Evolutionary conservation across 352 stramenopile genomes (phyloP).

Genomic region (Phytophthora pinifolia): DNA sequence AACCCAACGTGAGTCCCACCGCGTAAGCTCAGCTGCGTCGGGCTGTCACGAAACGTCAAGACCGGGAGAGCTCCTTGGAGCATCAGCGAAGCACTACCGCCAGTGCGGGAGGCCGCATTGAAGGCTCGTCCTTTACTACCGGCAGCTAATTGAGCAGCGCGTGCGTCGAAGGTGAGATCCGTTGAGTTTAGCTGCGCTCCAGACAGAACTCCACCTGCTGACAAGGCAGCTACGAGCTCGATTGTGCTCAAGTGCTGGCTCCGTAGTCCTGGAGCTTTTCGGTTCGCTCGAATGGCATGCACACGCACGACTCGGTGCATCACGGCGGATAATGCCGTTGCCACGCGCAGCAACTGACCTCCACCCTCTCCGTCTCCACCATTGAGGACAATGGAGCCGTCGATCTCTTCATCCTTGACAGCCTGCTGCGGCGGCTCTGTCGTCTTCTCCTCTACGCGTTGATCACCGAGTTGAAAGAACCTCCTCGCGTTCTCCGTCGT

Average conservation of each 20-base stretch:
- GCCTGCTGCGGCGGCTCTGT: not conserved
- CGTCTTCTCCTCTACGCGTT: constrained; percentile 10
- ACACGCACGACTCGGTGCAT: constrained; percentile 61
- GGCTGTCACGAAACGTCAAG: constrained; percentile 34
- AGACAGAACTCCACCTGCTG: constrained; percentile 25
- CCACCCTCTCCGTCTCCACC: constrained; percentile 81
- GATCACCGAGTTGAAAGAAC: constrained; percentile 51
- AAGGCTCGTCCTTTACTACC: constrained; percentile 13
- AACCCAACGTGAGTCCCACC: constrained; percentile 68
- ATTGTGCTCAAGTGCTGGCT: constrained; percentile 87
- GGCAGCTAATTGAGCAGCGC: constrained; percentile 7
- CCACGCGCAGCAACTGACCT: constrained; percentile 88
- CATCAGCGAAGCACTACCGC: constrained; percentile 65
- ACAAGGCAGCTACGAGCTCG: constrained; percentile 48
- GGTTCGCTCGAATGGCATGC: constrained; percentile 75
- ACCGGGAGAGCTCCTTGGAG: constrained; percentile 61
- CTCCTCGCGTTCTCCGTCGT: constrained; percentile 52
- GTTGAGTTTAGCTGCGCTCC: constrained; percentile 54
- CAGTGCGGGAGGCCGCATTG: constrained; percentile 43
- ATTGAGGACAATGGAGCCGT: constrained; percentile 39
- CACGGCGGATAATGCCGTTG: constrained; percentile 68
- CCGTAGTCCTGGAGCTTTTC: constrained; percentile 68
- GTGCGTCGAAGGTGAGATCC: constrained; percentile 40
- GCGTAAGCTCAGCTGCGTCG: constrained; percentile 35
- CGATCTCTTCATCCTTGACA: constrained; percentile 11